phyloP scores from a whole-genome alignment of 768 basidiomycete genomes.

The Trametes cingulata region DNA sequence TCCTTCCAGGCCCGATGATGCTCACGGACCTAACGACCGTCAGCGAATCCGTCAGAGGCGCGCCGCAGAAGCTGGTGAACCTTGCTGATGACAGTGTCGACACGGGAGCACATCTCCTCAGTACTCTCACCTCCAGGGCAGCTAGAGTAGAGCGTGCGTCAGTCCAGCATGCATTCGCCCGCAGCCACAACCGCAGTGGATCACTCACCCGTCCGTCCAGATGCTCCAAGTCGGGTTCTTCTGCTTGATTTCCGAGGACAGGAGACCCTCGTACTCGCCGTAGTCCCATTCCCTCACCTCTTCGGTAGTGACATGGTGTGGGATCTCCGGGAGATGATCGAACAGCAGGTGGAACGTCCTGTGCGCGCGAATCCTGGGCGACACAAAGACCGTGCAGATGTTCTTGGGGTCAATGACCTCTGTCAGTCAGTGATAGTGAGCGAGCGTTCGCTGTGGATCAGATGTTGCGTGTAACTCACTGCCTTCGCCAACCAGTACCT shows the following conservation, averaged over 20 bases:
- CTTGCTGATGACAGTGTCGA: slow-evolving; percentile 74
- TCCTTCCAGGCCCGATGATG: slow-evolving; percentile 73
- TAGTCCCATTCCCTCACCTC: slow-evolving; percentile 88
- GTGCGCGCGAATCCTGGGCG: slow-evolving; percentile 85
- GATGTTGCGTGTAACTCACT: slow-evolving; percentile 49
- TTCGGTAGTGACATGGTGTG: slow-evolving; percentile 61
- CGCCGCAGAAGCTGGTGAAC: slow-evolving; percentile 37
- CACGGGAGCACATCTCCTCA: slow-evolving; percentile 74
- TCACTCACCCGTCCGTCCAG: slow-evolving; percentile 76
- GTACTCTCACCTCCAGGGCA: slow-evolving; percentile 89
- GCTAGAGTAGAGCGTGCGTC: slow-evolving; percentile 36
- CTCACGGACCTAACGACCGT: slow-evolving; percentile 56
- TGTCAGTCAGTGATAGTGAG: slow-evolving; percentile 29
- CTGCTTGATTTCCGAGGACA: slow-evolving; percentile 73
- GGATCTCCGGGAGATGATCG: slow-evolving; percentile 44
- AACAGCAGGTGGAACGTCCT: slow-evolving; percentile 85
- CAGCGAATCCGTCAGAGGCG: not conserved
- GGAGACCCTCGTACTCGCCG: slow-evolving; percentile 84
- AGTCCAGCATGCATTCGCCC: not conserved
- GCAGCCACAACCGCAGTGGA: not conserved
- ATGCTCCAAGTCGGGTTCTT: slow-evolving; percentile 69
- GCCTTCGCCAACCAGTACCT: slow-evolving; percentile 70
- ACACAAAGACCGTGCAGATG: slow-evolving; percentile 74
- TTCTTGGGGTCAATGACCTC: slow-evolving; percentile 79
- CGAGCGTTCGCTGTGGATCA: not conserved